phyloP scores from a whole-genome alignment of 208 protist species.

The Acanthamoeba quina region DNA sequence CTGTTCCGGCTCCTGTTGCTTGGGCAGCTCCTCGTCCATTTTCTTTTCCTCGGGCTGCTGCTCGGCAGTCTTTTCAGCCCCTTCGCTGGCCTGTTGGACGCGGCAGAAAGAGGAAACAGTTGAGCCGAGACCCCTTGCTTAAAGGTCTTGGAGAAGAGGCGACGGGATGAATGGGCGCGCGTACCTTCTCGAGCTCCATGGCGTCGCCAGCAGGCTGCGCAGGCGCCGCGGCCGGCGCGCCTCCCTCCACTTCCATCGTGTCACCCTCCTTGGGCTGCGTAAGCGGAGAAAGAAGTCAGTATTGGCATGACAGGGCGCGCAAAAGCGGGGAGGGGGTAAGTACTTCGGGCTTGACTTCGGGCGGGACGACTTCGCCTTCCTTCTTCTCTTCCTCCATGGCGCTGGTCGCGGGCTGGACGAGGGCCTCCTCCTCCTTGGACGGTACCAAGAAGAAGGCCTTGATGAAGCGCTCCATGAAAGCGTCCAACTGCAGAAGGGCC shows the following conservation, averaged over 20 bases:
- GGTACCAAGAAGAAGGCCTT: slow-evolving; percentile 59
- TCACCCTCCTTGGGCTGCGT: not conserved
- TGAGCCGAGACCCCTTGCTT: not conserved
- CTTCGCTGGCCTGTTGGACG: not conserved
- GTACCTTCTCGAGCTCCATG: not conserved
- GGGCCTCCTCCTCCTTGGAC: not conserved
- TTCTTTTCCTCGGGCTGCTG: not conserved
- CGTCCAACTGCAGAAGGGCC: slow-evolving; percentile 59
- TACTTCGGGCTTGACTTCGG: not conserved
- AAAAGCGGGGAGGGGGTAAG: not conserved
- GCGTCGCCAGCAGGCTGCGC: not conserved
- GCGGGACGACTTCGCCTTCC: not conserved
- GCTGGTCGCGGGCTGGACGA: too few species aligned
- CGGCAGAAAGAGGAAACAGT: not conserved
- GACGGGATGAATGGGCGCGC: not conserved
- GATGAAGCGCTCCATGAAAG: slow-evolving; percentile 74
- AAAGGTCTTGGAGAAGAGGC: not conserved
- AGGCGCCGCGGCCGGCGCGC: slow-evolving; percentile 2
- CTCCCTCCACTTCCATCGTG: slow-evolving; percentile 16
- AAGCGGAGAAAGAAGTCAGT: not conserved
- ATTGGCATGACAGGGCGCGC: not conserved
- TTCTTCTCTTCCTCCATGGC: not conserved
- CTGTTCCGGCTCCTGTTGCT: not conserved
- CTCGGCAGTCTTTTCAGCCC: not conserved
- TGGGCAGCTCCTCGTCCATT: not conserved